Percentiles rank a stretch among this genome's conserved stretches.
phyloP scores from a whole-genome alignment of 108 stramenopile species.

The Nitzschia sp. region DNA sequence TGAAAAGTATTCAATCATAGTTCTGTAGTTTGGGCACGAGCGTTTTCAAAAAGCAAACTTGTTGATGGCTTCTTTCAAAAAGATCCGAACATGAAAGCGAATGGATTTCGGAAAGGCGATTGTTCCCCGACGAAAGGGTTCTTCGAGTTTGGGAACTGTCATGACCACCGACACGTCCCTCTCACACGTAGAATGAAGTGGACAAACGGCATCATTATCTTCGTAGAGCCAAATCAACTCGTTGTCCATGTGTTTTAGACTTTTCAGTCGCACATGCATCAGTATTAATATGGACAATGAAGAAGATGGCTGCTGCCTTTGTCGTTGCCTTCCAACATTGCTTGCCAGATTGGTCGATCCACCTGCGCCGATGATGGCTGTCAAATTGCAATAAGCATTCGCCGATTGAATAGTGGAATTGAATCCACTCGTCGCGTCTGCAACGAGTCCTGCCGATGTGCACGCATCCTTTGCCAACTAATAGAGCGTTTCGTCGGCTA shows the following conservation, averaged over 20 bases:
- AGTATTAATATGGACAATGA: conserved; percentile 5
- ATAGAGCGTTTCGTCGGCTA: conserved; percentile 11
- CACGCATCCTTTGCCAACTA: neutral
- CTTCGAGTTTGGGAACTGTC: neutral
- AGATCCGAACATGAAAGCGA: neutral
- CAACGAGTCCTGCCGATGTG: conserved; percentile 1
- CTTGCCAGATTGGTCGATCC: too few species aligned
- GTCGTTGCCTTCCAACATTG: too few species aligned
- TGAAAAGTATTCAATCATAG: conserved; percentile 8
- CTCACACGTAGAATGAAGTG: neutral
- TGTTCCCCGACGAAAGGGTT: neutral
- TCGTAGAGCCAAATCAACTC: neutral
- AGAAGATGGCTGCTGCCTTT: too few species aligned
- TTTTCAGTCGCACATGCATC: conserved; percentile 1
- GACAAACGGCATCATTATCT: neutral
- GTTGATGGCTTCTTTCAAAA: neutral
- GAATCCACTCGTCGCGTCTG: conserved; percentile 3
- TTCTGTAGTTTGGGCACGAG: neutral
- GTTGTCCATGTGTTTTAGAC: neutral
- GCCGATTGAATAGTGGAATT: conserved; percentile 9
- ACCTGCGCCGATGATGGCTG: neutral
- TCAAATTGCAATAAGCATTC: neutral
- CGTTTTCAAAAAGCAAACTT: neutral
- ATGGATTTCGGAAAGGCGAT: neutral
- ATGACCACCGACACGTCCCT: conserved; percentile 4